phyloP scores from a whole-genome alignment of 768 basidiomycete genomes.

The Leccinum variicolor region DNA sequence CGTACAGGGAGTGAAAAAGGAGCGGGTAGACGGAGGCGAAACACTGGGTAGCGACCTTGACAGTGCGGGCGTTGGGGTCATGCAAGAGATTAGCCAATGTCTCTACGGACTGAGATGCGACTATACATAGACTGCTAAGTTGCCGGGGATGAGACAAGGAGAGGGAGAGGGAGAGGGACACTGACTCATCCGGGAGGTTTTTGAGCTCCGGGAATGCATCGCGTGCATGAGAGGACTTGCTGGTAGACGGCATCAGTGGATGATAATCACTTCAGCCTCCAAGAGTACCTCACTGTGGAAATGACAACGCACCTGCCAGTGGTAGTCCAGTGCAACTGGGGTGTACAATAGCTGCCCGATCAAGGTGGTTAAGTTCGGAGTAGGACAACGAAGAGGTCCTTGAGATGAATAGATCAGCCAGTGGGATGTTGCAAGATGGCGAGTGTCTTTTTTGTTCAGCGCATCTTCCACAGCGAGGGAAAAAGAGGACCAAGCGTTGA shows the following conservation, averaged over 20 bases:
- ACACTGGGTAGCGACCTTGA: constrained; percentile 79
- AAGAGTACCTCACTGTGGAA: too few species aligned
- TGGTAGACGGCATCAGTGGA: too few species aligned
- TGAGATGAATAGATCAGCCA: constrained; percentile 33
- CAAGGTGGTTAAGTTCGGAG: constrained; percentile 38
- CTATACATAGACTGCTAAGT: constrained; percentile 39
- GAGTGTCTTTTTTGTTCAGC: background rate
- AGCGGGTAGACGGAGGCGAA: constrained; percentile 83
- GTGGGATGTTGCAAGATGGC: constrained; percentile 12
- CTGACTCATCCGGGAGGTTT: too few species aligned
- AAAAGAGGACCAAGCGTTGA: constrained; percentile 21
- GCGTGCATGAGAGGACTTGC: too few species aligned
- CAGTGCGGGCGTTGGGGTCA: constrained; percentile 59
- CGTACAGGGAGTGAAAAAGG: constrained; percentile 80
- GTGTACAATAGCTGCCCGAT: constrained; percentile 14
- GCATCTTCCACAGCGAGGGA: constrained; percentile 18
- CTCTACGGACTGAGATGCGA: constrained; percentile 75
- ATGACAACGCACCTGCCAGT: too few species aligned
- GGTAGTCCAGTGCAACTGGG: too few species aligned
- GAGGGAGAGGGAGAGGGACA: too few species aligned
- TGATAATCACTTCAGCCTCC: too few species aligned
- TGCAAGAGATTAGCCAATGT: constrained; percentile 65
- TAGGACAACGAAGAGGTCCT: constrained; percentile 29
- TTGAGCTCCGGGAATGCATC: too few species aligned
- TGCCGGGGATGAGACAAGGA: constrained; percentile 17